Conservation (phyloP, 805 yeast genomes). For the Teunomyces funiuensis region DNA sequence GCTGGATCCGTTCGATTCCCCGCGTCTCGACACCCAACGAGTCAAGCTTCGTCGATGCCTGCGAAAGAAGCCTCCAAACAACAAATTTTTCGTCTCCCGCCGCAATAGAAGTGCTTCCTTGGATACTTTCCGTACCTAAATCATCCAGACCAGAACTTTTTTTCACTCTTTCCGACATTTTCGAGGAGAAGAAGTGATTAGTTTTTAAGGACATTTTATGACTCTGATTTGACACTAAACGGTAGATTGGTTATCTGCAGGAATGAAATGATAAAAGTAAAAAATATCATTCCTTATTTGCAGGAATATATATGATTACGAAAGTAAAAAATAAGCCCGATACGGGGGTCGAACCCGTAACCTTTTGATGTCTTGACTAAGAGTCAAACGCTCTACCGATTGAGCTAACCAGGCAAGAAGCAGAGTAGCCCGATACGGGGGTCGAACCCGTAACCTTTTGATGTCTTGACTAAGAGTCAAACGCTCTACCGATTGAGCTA, state of each 20-base stretch:
- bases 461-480: constrained; percentile 14
- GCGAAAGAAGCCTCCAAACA: constrained; percentile 1
- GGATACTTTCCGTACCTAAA: background rate
- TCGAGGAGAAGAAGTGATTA: background rate
- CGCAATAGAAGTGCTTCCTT: background rate
- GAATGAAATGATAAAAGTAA: too few species aligned
- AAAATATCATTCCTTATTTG: too few species aligned
- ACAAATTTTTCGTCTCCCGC: background rate
- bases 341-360: constrained; percentile 20
- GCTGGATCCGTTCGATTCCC: constrained; percentile 75
- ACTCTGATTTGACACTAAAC: too few species aligned
- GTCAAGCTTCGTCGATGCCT: constrained; percentile 34
- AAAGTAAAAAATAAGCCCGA: constrained; percentile 15
- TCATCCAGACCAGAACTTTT: background rate
- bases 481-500: constrained; percentile 16
- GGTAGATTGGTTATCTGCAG: too few species aligned
- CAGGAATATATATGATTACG: too few species aligned
- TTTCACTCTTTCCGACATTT: constrained; percentile 1
- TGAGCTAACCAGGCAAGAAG: constrained; percentile 13
- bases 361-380: constrained; percentile 16
- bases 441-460: constrained; percentile 20
- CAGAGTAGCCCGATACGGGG: background rate
- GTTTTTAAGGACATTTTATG: too few species aligned
- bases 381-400: constrained; percentile 16
- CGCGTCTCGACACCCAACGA: constrained; percentile 66